Evolutionary conservation across 345 rosid species (phyloP).

Genomic region (Camelina neglecta): DNA sequence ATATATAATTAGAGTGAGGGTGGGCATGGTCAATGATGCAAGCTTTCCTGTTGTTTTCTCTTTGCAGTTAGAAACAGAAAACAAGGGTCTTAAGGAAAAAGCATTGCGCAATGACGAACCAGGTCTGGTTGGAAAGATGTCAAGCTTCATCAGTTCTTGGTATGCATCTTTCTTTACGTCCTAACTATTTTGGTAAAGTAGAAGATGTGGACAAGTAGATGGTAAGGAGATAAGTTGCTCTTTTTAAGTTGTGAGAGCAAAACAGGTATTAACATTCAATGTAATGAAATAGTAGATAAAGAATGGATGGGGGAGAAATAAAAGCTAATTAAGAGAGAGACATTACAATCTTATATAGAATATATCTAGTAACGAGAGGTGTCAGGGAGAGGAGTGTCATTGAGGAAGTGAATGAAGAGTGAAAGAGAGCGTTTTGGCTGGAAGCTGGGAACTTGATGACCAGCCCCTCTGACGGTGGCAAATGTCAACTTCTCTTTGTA

Average conservation of each 20-base stretch:
- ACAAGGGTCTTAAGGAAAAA: conserved; percentile 50
- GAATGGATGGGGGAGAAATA: conserved; percentile 17
- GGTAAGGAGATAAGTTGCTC: conserved; percentile 32
- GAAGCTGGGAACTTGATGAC: conserved; percentile 89
- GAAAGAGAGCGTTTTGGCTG: conserved; percentile 84
- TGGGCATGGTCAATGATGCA: conserved; percentile 6
- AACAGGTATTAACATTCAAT: conserved; percentile 26
- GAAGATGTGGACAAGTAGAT: conserved; percentile 22
- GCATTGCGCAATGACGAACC: conserved; percentile 41
- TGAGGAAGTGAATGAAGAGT: conserved; percentile 65
- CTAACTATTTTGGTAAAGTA: conserved; percentile 13
- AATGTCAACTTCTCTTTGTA: conserved; percentile 72
- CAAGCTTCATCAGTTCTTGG: conserved; percentile 41
- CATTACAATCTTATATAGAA: conserved; percentile 32
- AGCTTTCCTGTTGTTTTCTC: conserved; percentile 24
- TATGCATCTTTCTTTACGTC: conserved; percentile 37
- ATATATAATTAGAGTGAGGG: background rate
- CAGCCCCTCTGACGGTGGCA: conserved; percentile 87
- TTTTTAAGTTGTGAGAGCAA: conserved; percentile 25
- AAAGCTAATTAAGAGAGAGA: conserved; percentile 23
- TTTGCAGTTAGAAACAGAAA: conserved; percentile 59
- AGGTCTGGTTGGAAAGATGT: conserved; percentile 37
- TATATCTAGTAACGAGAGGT: conserved; percentile 44
- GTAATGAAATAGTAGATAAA: conserved; percentile 21
- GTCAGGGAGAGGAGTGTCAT: conserved; percentile 70